Evolutionary conservation across 257 asterid species (phyloP), one percentile per base, ranked within the genome.

Genomic region (Handroanthus guayacan): DNA sequence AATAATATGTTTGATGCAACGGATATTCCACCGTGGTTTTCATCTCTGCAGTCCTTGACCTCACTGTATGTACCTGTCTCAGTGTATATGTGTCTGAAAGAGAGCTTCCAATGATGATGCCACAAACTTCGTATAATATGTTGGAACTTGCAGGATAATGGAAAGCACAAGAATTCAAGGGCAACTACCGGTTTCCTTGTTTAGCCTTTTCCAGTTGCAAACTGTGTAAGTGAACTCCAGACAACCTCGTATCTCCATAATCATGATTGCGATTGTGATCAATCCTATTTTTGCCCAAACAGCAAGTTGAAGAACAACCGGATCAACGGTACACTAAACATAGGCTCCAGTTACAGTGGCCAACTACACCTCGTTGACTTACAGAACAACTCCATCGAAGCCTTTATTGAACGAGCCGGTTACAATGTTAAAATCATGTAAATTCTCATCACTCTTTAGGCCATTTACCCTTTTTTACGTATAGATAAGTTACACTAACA

Each of bases 151-250:
- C 88, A 92, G 97, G 72, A 79, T 87, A 31, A 78, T 92, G 97
- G 95, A 90, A 13, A 71, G 78, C 64, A 87, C 96, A 11, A 45
- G 18, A 44, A 80, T 92, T 65, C 80, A 67, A 79, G 97, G 97
- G 63, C 68, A 54, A 76, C 79, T 90, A 80, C 92, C 97, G 37
- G 68, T 5, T 37, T 51, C 82, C 37, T 38, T 92, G 56, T 92
- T 92, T 73, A 61, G 83, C 85, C 93, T 82, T 69, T 52, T 12
- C 79, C 94, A 89, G 83, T 67, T 92, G 92, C 95, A 90, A 74
- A 85, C 87, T 79, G 91, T 92, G 97, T 92, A 79, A 87, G 91
- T 81, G 18, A 71, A 34, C 36, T 36, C 6, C 44, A 39, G 5
- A 6, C 44, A 39, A 39, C 6, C 7, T 39, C 47, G 45, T 16